Evolutionary conservation across 1,139 yeast genomes (phyloP).

Genomic region (Nakaseomyces uthaithaninus): DNA sequence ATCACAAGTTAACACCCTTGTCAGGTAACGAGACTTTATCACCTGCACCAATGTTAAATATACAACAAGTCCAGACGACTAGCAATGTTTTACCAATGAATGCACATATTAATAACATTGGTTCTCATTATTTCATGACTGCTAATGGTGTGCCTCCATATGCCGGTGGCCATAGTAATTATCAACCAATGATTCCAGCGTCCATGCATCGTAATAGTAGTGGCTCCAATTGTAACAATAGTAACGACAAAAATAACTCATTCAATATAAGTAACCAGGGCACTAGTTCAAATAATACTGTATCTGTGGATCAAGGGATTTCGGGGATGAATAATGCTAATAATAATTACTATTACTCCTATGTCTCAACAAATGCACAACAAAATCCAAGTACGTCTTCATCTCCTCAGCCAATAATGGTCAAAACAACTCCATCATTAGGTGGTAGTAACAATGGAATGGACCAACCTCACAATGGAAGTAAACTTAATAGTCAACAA

Average conservation of each 20-base stretch:
- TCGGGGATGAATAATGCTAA: constrained; percentile 2
- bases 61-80: neutral
- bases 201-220: neutral
- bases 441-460: neutral
- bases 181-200: neutral
- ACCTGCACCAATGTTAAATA: neutral
- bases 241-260: constrained; percentile 6
- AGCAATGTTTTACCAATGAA: neutral
- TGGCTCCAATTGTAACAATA: constrained; percentile 4
- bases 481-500: neutral
- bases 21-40: neutral
- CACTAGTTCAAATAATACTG: neutral
- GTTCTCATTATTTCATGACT: constrained; percentile 2
- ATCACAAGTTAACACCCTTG: constrained; percentile 1
- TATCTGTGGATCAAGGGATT: constrained; percentile 1
- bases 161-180: neutral
- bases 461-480: neutral
- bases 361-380: constrained; percentile 1
- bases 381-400: constrained; percentile 2
- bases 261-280: neutral
- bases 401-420: constrained; percentile 4
- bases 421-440: neutral
- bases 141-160: neutral
- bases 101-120: neutral
- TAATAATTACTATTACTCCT: constrained; percentile 6